Percentiles rank a stretch among this genome's conserved stretches.
phyloP scores from a whole-genome alignment of 768 basidiomycete genomes.

The Collybiopsis luxurians region DNA sequence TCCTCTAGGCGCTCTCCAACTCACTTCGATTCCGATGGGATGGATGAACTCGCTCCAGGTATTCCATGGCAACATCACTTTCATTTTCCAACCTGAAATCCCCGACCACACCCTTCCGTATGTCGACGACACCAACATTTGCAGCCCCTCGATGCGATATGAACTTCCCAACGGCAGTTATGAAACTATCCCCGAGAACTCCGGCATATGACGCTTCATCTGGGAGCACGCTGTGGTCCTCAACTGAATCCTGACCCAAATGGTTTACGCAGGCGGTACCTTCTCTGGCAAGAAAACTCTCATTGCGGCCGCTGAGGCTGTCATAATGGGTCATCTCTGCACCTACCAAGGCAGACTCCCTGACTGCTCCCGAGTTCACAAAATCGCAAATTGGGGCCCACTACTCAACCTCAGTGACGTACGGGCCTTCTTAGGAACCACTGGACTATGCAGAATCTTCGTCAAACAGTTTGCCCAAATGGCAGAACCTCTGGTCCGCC shows the following conservation, averaged over 20 bases:
- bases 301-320: neutral
- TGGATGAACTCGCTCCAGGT: conserved; percentile 27
- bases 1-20: conserved; percentile 17
- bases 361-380: too few relatives aligned
- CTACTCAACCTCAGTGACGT: too few relatives aligned
- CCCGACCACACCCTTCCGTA: conserved; percentile 6
- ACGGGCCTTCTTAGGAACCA: too few relatives aligned
- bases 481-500: conserved; percentile 1
- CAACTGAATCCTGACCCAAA: neutral
- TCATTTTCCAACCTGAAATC: conserved; percentile 25
- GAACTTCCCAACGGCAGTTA: neutral
- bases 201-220: neutral
- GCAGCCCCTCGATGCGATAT: neutral
- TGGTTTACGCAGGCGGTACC: too few relatives aligned
- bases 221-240: neutral
- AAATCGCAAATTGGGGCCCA: too few relatives aligned
- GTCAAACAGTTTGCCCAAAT: conserved; percentile 27
- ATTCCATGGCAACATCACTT: conserved; percentile 26
- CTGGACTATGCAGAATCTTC: conserved; percentile 16
- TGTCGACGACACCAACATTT: neutral
- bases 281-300: neutral
- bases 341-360: too few relatives aligned
- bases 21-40: conserved; percentile 28
- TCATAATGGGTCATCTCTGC: conserved; percentile 10
- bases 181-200: neutral